These are phyloP conservation scores for Bothriochloa decipiens DNA, from an alignment of 176 grass and related monocot species.

Conservation along the genomic window DNA sequence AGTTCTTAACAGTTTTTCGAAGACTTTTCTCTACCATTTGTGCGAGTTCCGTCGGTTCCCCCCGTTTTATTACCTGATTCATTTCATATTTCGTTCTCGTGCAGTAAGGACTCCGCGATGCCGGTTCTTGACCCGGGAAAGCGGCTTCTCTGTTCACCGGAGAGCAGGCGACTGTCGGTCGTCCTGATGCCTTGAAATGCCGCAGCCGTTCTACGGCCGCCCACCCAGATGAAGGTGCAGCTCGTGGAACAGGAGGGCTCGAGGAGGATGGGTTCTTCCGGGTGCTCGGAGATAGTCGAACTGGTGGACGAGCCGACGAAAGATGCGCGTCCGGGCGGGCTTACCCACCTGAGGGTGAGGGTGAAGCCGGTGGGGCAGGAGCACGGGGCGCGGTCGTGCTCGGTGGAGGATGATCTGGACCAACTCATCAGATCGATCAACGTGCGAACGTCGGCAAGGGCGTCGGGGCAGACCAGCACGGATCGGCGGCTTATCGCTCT, in stretches of 20 bases:
- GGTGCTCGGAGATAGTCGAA: constrained; percentile 92
- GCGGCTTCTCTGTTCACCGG: constrained; percentile 19
- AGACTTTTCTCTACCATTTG: background rate
- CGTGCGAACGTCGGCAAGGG: constrained; percentile 53
- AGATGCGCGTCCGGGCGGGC: constrained; percentile 43
- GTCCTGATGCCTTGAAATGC: constrained; percentile 42
- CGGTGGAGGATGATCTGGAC: constrained; percentile 72
- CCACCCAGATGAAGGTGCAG: constrained; percentile 43
- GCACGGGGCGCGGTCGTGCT: constrained; percentile 42
- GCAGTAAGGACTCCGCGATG: constrained; percentile 52
- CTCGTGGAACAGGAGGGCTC: background rate
- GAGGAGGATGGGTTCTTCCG: constrained; percentile 62
- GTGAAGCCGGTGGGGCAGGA: constrained; percentile 64
- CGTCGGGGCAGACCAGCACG: constrained; percentile 67
- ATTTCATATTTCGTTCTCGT: background rate
- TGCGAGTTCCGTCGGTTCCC: background rate
- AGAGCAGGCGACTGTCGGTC: background rate
- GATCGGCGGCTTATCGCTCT: constrained; percentile 60
- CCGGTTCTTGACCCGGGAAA: constrained; percentile 32
- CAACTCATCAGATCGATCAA: constrained; percentile 78
- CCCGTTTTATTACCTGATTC: constrained; percentile 13
- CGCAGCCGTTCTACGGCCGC: background rate
- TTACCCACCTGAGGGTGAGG: constrained; percentile 66
- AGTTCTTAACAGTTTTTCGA: background rate
- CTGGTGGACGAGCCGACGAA: constrained; percentile 57